Evolutionary conservation across 371 early-diverging fungal genomes (phyloP).

Genomic region (Lichtheimia hyalospora): DNA sequence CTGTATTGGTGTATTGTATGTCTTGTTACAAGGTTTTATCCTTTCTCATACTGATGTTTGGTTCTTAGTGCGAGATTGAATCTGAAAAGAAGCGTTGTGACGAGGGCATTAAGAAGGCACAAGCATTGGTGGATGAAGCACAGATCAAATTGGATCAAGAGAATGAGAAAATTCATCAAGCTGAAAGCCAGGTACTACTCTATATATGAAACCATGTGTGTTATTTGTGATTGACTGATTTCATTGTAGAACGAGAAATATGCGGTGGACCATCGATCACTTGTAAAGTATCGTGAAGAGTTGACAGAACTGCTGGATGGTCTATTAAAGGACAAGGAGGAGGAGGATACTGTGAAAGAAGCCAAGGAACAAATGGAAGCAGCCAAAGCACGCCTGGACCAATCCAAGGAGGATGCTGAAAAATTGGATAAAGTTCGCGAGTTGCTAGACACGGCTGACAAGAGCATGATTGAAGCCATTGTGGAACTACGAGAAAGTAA

Average conservation of each 20-base stretch:
- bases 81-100: conserved; percentile 25
- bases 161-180: conserved; percentile 20
- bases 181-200: conserved; percentile 19
- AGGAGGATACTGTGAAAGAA: conserved; percentile 9
- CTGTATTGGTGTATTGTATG: conserved; percentile 38
- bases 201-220: neutral
- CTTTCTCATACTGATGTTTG: neutral
- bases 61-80: conserved; percentile 32
- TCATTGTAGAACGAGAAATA: conserved; percentile 35
- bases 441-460: conserved; percentile 30
- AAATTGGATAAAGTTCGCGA: conserved; percentile 30
- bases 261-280: conserved; percentile 35
- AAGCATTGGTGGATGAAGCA: conserved; percentile 23
- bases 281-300: conserved; percentile 48
- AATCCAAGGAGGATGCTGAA: conserved; percentile 10
- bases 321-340: conserved; percentile 21
- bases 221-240: neutral
- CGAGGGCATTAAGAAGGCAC: conserved; percentile 29
- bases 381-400: conserved; percentile 2
- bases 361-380: conserved; percentile 9
- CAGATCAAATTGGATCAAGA: conserved; percentile 10
- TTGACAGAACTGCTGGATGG: conserved; percentile 33
- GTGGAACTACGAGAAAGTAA: conserved; percentile 33
- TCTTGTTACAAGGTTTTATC: neutral
- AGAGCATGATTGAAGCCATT: conserved; percentile 40